Evolutionary conservation across 768 basidiomycete genomes (phyloP).

Genomic region (Mrakia frigida): DNA sequence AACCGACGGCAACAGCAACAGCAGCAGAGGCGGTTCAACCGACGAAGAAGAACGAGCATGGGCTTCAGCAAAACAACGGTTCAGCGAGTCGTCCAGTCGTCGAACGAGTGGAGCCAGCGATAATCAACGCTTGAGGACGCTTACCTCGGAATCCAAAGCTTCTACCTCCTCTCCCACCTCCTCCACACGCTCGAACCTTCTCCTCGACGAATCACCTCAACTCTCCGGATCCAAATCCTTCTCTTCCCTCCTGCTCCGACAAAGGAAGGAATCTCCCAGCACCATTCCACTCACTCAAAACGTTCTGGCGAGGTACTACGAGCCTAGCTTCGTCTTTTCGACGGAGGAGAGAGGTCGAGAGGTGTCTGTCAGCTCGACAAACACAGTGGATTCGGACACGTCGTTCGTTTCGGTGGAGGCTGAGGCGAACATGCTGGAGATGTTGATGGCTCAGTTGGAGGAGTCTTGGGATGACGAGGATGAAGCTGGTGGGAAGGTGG

Average conservation of each 20-base stretch:
- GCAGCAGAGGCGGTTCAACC: neutral
- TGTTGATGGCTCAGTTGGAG: neutral
- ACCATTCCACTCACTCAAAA: neutral
- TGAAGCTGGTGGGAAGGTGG: too few species aligned
- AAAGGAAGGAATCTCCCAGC: neutral
- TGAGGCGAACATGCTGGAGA: neutral
- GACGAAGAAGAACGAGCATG: neutral
- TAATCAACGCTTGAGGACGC: neutral
- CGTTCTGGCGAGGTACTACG: neutral
- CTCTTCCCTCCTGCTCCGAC: neutral
- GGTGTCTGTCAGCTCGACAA: too few species aligned
- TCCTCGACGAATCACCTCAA: neutral
- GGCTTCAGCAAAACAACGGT: neutral
- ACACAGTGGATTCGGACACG: too few species aligned
- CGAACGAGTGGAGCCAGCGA: neutral
- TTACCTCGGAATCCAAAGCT: neutral
- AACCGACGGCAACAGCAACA: too few species aligned
- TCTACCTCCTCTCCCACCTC: neutral
- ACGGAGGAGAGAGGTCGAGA: neutral
- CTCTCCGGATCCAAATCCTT: neutral
- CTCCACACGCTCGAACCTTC: neutral
- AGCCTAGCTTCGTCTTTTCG: neutral
- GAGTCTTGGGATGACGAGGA: neutral
- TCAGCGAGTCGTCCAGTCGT: neutral
- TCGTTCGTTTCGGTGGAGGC: neutral